Base-by-base conservation (phyloP, 2,329 filamentous ascomycete species). In the Penicillium sp. region DNA sequence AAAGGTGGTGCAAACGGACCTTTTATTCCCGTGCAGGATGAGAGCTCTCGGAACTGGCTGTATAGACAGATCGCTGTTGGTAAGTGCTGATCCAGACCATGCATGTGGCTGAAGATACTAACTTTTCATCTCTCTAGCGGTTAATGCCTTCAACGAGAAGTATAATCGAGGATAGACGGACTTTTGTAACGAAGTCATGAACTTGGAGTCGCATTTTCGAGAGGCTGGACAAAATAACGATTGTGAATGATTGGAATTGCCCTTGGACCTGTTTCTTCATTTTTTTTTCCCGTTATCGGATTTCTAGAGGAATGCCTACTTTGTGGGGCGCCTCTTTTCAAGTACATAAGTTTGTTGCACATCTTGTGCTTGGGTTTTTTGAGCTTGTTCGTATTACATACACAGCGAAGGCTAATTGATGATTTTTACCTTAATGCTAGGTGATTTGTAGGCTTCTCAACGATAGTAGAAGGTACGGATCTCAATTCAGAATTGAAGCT, bases 1-100 rank as follows among this genome's bases (percentile, higher is more conserved):
- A 90, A 96, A 66, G 94, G 93, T 11, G 94, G 93, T 3, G 91
- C 89, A 2, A 96, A 96, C 73, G 95, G 95, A 0, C 95, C 95
- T 2, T 99, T 98, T 71, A 88, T 99, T 6, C 95, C 95, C 0
- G 90, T 98, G 6, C 89, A 87, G n/a, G 92, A 96, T 69, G 94
- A 97, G 76, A 90, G 88, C 60, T 81, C 80, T 49, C 77, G 86
- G 70, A 88, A 89, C 70, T 89, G 86, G 86, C 75, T 89, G 64
- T 89, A 89, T 67, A 80, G 77, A 64, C 86, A 88, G 75, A 85
- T 89, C 70, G 86, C 85, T 52, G 78, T 89, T 69, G 79, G 79
- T 81, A 64, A 74, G 78, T 75, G 11, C 19, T 27, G 6, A 14
- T 50, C 6, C 43, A 16, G 18, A 18, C 43, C 22, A 4, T 40